Evolutionary conservation across 1,139 yeast genomes (phyloP).

Genomic region (Yarrowia galli): DNA sequence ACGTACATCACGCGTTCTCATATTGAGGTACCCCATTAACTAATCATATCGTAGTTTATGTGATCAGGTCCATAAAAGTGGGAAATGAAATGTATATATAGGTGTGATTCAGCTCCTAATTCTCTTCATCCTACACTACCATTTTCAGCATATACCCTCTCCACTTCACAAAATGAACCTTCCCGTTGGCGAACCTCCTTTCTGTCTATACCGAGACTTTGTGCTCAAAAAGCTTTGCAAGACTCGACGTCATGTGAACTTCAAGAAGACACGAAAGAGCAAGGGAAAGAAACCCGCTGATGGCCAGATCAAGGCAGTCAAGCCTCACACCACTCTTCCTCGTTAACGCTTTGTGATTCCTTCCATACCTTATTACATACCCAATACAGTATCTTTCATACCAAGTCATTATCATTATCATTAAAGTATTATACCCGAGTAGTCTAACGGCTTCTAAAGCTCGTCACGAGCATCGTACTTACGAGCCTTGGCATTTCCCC

Average conservation of each 20-base stretch:
- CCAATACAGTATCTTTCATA: background rate
- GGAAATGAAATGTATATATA: background rate
- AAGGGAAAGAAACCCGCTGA: background rate
- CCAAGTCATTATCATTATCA: slow-evolving; percentile 17
- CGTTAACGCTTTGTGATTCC: no score
- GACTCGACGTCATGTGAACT: background rate
- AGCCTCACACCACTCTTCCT: background rate
- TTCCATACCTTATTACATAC: background rate
- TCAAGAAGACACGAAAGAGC: background rate
- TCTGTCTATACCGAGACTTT: background rate
- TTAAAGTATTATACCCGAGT: background rate
- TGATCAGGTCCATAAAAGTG: slow-evolving; percentile 1
- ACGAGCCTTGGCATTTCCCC: slow-evolving; percentile 32
- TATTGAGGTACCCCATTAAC: background rate
- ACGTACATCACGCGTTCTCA: no score
- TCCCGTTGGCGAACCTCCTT: background rate
- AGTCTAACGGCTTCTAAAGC: background rate
- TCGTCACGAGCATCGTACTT: slow-evolving; percentile 31
- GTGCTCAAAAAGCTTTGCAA: slow-evolving; percentile 4
- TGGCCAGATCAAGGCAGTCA: no score
- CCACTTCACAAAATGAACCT: slow-evolving; percentile 1
- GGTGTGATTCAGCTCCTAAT: background rate
- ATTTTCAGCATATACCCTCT: no score
- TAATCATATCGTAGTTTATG: background rate
- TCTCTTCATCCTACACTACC: no score